These are phyloP conservation scores for Teratosphaeria gauchensis DNA, from an alignment of 2,329 filamentous ascomycete species.

Conservation along the genomic window DNA sequence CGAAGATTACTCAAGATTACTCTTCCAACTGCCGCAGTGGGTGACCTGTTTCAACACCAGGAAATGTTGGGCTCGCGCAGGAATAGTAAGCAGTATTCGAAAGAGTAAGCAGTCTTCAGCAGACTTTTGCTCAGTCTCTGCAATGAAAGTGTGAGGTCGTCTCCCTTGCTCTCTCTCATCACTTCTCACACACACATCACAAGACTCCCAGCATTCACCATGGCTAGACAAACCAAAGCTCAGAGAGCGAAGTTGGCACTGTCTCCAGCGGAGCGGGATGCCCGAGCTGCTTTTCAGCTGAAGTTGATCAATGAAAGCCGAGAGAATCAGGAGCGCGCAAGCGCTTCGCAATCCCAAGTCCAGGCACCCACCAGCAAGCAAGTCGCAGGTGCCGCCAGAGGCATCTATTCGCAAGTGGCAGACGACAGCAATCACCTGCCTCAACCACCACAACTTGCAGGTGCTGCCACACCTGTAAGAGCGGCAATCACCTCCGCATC, in stretches of 20 bases:
- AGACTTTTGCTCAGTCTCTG: not conserved
- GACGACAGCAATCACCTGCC: not conserved
- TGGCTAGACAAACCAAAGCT: not conserved
- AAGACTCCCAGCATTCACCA: not conserved
- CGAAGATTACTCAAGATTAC: too few relatives aligned
- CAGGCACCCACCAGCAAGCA: not conserved
- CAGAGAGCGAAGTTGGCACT: not conserved
- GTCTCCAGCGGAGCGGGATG: not conserved
- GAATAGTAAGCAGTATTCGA: not conserved
- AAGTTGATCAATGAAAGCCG: not conserved
- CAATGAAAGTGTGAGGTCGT: not conserved
- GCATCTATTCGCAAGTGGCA: not conserved
- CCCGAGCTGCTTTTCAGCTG: not conserved
- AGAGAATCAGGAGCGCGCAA: not conserved
- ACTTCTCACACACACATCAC: not conserved
- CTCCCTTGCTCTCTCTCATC: not conserved
- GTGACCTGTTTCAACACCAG: too few relatives aligned
- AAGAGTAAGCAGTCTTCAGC: not conserved
- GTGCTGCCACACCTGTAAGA: not conserved
- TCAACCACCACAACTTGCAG: not conserved
- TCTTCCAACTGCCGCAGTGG: too few relatives aligned
- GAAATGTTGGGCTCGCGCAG: too few relatives aligned
- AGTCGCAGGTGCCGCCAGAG: not conserved
- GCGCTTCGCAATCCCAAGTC: not conserved
- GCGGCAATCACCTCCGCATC: not conserved